These are phyloP conservation scores for Vanrija pseudolonga DNA, from an alignment of 1,284 basidiomycete genomes.

Conservation along the genomic window DNA sequence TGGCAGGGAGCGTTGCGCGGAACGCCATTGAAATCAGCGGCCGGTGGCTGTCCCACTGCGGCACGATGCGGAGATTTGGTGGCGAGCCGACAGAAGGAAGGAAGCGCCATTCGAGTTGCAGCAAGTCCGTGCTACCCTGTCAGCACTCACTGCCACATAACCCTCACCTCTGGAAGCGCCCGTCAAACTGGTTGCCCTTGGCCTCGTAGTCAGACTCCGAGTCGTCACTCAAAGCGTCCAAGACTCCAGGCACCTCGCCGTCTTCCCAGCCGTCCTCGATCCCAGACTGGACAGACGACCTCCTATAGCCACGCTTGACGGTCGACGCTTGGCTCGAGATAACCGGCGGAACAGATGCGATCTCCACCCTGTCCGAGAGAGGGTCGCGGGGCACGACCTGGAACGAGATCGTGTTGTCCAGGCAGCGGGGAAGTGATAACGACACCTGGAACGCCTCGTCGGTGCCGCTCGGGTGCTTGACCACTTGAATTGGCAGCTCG, in stretches of 20 bases:
- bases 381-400: constrained; percentile 22
- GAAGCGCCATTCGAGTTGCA: constrained; percentile 36
- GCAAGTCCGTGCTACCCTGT: constrained; percentile 28
- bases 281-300: background rate
- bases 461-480: constrained; percentile 2
- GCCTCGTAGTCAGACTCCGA: constrained; percentile 18
- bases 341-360: constrained; percentile 37
- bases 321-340: constrained; percentile 1
- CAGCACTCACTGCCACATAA: background rate
- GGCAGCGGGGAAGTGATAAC: constrained; percentile 34
- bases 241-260: constrained; percentile 27
- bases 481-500: constrained; percentile 25
- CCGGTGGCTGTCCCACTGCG: constrained; percentile 18
- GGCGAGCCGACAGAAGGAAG: constrained; percentile 13
- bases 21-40: constrained; percentile 27
- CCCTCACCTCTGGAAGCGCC: constrained; percentile 39
- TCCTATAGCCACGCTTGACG: no score
- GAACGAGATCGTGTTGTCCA: constrained; percentile 40
- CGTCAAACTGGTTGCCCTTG: constrained; percentile 35
- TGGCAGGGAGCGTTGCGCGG: constrained; percentile 13
- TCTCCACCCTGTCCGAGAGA: constrained; percentile 23
- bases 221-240: constrained; percentile 9
- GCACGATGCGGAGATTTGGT: constrained; percentile 24
- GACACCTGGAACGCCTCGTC: constrained; percentile 24
- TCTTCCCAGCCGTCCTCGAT: constrained; percentile 39